Evolutionary conservation across 768 basidiomycete genomes (phyloP).

Genomic region (Serpula lacrymans): DNA sequence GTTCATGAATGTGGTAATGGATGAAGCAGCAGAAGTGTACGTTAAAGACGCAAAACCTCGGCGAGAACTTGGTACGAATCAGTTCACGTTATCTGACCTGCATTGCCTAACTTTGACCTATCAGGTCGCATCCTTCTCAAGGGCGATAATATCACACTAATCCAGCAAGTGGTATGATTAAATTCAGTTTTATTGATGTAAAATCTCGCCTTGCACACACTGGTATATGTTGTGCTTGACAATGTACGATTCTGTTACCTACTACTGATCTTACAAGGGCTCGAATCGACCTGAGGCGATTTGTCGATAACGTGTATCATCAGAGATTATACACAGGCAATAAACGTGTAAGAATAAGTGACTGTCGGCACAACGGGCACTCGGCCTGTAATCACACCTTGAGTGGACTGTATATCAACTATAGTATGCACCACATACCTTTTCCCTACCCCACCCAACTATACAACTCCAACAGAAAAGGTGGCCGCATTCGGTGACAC

Average conservation of each 20-base stretch:
- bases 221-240: conserved; percentile 6
- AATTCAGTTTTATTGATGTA: conserved; percentile 5
- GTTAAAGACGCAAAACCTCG: conserved; percentile 86
- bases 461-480: conserved; percentile 91
- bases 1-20: conserved; percentile 98
- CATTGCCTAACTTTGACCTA: conserved; percentile 4
- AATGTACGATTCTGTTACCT: conserved; percentile 19
- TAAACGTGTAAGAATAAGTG: conserved; percentile 61
- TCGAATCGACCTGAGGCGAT: no score
- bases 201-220: conserved; percentile 11
- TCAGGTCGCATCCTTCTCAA: conserved; percentile 93
- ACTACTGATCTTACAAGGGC: background rate
- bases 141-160: conserved; percentile 98
- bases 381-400: conserved; percentile 52
- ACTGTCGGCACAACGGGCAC: conserved; percentile 84
- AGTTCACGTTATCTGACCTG: conserved; percentile 3
- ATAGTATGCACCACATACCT: conserved; percentile 41
- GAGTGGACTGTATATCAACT: background rate
- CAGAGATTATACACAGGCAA: conserved; percentile 84
- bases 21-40: conserved; percentile 90
- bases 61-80: conserved; percentile 69
- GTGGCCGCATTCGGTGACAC: conserved; percentile 86
- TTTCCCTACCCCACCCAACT: conserved; percentile 85
- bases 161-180: conserved; percentile 60
- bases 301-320: conserved; percentile 13